Base-by-base conservation (phyloP, 2,329 filamentous ascomycete genomes). In the Didymella sp. region DNA sequence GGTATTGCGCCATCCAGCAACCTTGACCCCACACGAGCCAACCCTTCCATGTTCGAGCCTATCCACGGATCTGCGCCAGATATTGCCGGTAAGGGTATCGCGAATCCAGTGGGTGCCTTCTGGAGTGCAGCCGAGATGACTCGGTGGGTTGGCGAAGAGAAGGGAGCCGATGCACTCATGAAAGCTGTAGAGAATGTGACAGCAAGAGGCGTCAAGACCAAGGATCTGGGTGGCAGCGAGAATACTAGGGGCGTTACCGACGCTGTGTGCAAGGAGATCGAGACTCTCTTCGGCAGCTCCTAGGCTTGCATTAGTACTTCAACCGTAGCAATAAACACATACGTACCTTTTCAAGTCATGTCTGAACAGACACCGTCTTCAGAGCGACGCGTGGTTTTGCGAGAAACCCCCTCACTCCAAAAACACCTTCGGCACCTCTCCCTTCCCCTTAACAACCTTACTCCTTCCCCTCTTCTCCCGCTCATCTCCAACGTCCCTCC, bases 61-160 rank as follows among this genome's bases (percentile, higher is more conserved):
- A 84, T 87, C 31, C 86, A 88, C 60, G 86, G 86, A 9, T 85
- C 82, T 25, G 86, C 85, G 0, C 86, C 85, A 3, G 87, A 89
- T 60, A 88, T 89, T 51, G 84, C 84, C 1, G 86, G 87, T 3
- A 83, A 85, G 65, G 85, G 85, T 0, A 78, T 86, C 25, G 85
- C 85, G 1, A 88, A 88, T 66, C 86, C 86, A 0, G 80, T 89
- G 0, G 87, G 83, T 6, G 87, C 86, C 6, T 88, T 89, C 70
- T 90, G 87, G 88, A 87, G 86, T 0, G 87, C 85, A 0, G 85
- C 87, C 5, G 88, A 89, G 78, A 86, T 91, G 84, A 79, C 89
- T 12, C 76, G 81, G 37, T 88, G 87, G 82, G 71, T 89, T n/a
- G 86, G 86, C 0, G 77, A 86, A 56, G 79, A 82, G 30, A 77